These are phyloP conservation scores for Limtongia smithiae DNA, from an alignment of 805 yeast genomes.

Conservation along the genomic window DNA sequence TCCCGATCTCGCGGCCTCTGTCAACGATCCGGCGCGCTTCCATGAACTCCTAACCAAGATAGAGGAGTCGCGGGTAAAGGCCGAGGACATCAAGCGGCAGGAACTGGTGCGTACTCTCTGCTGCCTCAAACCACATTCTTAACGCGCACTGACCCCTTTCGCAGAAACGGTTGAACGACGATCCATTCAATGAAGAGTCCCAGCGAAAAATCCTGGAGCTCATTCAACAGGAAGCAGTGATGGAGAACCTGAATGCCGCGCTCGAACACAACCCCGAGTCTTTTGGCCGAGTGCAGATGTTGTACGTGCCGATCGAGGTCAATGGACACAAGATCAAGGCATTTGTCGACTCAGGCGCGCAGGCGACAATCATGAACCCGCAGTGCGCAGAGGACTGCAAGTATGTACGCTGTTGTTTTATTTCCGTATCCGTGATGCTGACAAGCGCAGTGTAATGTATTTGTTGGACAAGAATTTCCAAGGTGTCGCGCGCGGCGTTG, in stretches of 20 bases:
- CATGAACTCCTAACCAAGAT: slow-evolving; percentile 37
- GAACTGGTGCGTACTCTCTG: slow-evolving; percentile 38
- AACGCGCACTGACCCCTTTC: too few relatives aligned
- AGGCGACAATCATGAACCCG: slow-evolving; percentile 76
- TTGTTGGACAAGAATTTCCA: slow-evolving; percentile 73
- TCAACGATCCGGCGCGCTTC: slow-evolving; percentile 51
- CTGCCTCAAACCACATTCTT: too few relatives aligned
- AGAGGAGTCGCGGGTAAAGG: slow-evolving; percentile 32
- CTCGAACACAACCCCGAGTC: slow-evolving; percentile 84
- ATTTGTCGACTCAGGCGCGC: slow-evolving; percentile 96
- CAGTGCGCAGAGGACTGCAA: slow-evolving; percentile 70
- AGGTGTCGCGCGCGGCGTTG: slow-evolving; percentile 90
- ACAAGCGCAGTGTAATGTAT: slow-evolving; percentile 45
- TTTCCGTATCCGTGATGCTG: neutral
- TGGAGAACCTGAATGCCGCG: slow-evolving; percentile 76
- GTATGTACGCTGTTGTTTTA: slow-evolving; percentile 7
- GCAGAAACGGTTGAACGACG: slow-evolving; percentile 46
- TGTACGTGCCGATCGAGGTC: slow-evolving; percentile 71
- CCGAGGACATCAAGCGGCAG: slow-evolving; percentile 40
- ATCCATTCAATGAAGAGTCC: slow-evolving; percentile 69
- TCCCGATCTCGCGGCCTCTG: slow-evolving; percentile 48
- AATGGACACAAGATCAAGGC: slow-evolving; percentile 83
- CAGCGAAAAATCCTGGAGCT: slow-evolving; percentile 63
- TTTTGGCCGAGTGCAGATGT: slow-evolving; percentile 78
- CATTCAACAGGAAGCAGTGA: slow-evolving; percentile 62